Percentiles rank a stretch among this genome's conserved stretches.
Conservation (phyloP, 2,329 filamentous ascomycete species). For the Cladorrhinum sp. region DNA sequence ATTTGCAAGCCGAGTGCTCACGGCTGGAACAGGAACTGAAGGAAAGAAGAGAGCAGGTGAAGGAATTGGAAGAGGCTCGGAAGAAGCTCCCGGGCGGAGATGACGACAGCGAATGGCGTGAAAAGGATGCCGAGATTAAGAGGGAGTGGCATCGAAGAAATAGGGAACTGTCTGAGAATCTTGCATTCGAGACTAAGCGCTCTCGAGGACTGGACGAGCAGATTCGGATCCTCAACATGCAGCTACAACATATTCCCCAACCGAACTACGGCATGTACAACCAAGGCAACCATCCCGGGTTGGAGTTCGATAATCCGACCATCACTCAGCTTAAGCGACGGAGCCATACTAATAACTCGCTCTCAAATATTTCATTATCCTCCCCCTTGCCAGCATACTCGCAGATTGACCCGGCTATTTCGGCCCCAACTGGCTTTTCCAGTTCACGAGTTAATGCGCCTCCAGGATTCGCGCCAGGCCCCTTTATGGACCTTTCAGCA, state of each 20-base stretch:
- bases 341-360: conserved; percentile 47
- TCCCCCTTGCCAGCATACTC: conserved; percentile 38
- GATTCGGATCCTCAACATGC: conserved; percentile 45
- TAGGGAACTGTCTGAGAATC: conserved; percentile 50
- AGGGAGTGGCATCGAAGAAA: conserved; percentile 55
- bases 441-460: conserved; percentile 39
- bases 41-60: conserved; percentile 67
- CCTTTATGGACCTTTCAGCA: conserved; percentile 49
- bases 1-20: conserved; percentile 62
- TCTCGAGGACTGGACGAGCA: conserved; percentile 47
- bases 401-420: conserved; percentile 35
- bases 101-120: conserved; percentile 56
- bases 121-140: conserved; percentile 50
- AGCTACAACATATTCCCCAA: conserved; percentile 39
- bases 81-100: conserved; percentile 62
- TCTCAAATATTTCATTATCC: conserved; percentile 42
- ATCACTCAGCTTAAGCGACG: conserved; percentile 45
- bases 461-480: conserved; percentile 50
- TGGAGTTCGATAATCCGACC: conserved; percentile 47
- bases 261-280: conserved; percentile 40
- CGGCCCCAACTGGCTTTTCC: conserved; percentile 49
- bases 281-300: conserved; percentile 42
- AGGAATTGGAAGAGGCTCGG: conserved; percentile 68
- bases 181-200: conserved; percentile 48
- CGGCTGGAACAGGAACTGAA: conserved; percentile 70